Base-by-base conservation (phyloP, 73 alveolate species). In the Halteria grandinella region DNA sequence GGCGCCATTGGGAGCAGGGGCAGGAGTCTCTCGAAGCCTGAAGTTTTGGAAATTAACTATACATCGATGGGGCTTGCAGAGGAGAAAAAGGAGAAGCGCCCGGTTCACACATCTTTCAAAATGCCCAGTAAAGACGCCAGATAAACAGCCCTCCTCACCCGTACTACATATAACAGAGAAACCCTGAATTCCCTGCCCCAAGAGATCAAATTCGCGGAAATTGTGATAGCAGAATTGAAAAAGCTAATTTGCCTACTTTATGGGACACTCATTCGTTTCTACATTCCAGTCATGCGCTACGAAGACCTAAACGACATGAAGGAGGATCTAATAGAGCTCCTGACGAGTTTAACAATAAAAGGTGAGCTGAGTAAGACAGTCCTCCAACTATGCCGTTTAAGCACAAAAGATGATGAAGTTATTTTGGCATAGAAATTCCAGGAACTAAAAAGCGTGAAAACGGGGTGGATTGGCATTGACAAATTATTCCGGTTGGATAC, bases 351-450 rank as follows among this genome's bases (percentile, higher is more conserved):
- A 4, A 41, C 60, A 5, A 45, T 62, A 62, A 39, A 45, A 41
- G 78, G 78, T 7, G 78, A 62, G n/a, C 6, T 62, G 25, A 62
- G 78, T 62, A 62, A 62, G 44, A 10, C 41, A 5, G 27, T 62
- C 12, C 31, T 62, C 6, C 24, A 62, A 41, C 62, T 62, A 3
- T 62, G 78, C 60, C 8, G 78, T 6, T 17, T 62, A 41, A 4
- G 28, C 6, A 62, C 37, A 8, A 39, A 3, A 11, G 78, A 62
- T 27, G 78, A 62, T 15, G 78, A 62, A 62, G 43, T 3, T 11
- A 62, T 41, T 4, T 14, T 62, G 7, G 7, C 20, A 17, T 40
- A 39, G 3, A 62, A 62, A 31, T 40, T 11, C 27, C 10, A 40
- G 4, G 60, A 41, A 8, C 18, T 62, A 4, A 17, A 15, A 18